Evolutionary conservation across 1,284 basidiomycete species (phyloP), one percentile per base, ranked within the genome.

Genomic region (Stereum hirsutum): DNA sequence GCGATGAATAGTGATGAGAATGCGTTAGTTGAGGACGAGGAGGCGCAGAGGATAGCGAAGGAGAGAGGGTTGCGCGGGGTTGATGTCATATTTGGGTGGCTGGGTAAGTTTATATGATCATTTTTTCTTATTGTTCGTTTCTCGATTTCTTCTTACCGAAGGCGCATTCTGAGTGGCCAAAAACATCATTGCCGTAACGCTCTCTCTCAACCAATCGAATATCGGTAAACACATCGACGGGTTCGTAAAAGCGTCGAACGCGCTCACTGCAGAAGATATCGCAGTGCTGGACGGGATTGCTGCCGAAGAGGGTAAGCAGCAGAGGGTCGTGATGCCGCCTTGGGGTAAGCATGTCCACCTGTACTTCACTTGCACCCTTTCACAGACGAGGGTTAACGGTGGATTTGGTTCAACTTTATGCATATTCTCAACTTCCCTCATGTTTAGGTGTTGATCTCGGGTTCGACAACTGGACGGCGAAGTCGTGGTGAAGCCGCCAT

Each of bases 1-100:
- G 91, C 91, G 3, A 73, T 92, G 24, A 89, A 89, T 5, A 88
- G 84, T 15, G 77, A 79, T 6, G 69, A 72, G 51, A 72, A 75
- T 3, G 84, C 86, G 2, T 63, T 93, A n/a, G 62, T 89, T 43
- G 60, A 62, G 14, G 89, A 94, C 56, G 73, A 80, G 41, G 71
- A 72, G 14, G 75, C 88, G 12, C 49, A 64, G n/a, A 67, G 69
- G 48, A 72, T 91, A 44, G 86, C 84, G 4, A 55, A 69, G 48
- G 80, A 79, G 59, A 69, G 86, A 58, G 60, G 60, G 5, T 61
- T 83, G 28, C 63, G 73, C 32, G 67, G 76, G 1, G 67, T 81
- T 2, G 81, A 85, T 46, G 68, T 89, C 19, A 61, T 84, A n/a
- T 59, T 84, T 25, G 80, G 77, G n/a, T 83, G 78, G 57, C 69